Conservation (phyloP, 2,329 filamentous ascomycete species). For the Talaromyces sp. region DNA sequence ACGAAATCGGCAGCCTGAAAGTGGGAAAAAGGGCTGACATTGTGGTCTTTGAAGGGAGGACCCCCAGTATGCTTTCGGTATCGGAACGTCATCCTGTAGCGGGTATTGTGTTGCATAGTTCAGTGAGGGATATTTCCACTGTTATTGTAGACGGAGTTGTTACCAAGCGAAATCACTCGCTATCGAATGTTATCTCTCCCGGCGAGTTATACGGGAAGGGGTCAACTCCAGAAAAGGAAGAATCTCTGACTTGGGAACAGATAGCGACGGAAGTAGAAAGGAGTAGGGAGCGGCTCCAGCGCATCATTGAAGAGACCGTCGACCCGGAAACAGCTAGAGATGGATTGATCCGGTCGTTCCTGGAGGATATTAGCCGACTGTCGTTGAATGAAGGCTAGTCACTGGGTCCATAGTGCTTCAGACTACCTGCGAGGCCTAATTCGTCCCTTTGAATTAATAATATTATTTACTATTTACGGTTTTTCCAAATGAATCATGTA, state of each 20-base stretch:
- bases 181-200: neutral
- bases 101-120: slow-evolving; percentile 24
- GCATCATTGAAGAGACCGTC: neutral
- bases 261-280: neutral
- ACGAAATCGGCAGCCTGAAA: slow-evolving; percentile 20
- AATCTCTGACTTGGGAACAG: neutral
- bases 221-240: neutral
- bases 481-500: neutral
- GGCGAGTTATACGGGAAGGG: neutral
- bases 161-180: neutral
- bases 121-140: slow-evolving; percentile 19
- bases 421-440: neutral
- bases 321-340: neutral
- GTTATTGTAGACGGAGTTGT: slow-evolving; percentile 23
- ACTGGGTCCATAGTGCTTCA: neutral
- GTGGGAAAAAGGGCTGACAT: slow-evolving; percentile 25
- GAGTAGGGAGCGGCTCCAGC: neutral
- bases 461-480: neutral
- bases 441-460: neutral
- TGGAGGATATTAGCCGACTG: neutral
- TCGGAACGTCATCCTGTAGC: slow-evolving; percentile 22
- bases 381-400: neutral
- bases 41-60: slow-evolving; percentile 21
- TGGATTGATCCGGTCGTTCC: neutral
- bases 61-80: slow-evolving; percentile 21